phyloP scores from a whole-genome alignment of 2,329 filamentous ascomycete genomes.

The Pezicula rhizophila region DNA sequence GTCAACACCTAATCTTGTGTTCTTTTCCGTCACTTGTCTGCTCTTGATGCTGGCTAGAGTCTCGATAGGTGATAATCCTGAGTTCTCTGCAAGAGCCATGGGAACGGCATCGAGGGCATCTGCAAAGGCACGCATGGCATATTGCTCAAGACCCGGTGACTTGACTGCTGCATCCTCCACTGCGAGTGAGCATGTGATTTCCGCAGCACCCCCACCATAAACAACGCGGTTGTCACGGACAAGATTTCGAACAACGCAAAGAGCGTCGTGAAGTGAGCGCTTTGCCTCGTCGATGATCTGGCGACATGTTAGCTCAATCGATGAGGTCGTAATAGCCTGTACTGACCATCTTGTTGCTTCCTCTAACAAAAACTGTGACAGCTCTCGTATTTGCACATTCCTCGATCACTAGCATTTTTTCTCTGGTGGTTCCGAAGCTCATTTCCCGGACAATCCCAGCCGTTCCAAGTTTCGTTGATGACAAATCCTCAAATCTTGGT shows the following conservation, averaged over 20 bases:
- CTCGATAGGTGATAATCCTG: constrained; percentile 90
- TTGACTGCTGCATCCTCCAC: constrained; percentile 93
- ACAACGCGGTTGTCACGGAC: constrained; percentile 95
- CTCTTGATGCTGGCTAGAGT: constrained; percentile 94
- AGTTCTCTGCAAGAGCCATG: constrained; percentile 97
- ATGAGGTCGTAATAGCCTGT: constrained; percentile 2
- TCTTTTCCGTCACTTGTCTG: constrained; percentile 84
- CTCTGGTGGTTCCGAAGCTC: constrained; percentile 92
- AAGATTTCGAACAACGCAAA: constrained; percentile 95
- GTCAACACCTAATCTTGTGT: constrained; percentile 80
- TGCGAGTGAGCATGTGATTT: constrained; percentile 93
- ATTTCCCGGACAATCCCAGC: constrained; percentile 91
- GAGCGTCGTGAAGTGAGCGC: constrained; percentile 91
- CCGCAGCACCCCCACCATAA: constrained; percentile 92
- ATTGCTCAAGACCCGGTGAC: constrained; percentile 96
- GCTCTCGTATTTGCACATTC: constrained; percentile 97
- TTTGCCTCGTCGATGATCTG: constrained; percentile 99
- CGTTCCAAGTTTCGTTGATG: constrained; percentile 79
- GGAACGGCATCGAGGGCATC: constrained; percentile 90
- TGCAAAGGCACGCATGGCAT: constrained; percentile 96
- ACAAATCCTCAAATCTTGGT: constrained; percentile 92
- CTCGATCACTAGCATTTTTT: constrained; percentile 99
- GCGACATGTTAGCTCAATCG: constrained; percentile 16
- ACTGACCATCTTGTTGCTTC: constrained; percentile 97
- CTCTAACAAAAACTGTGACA: constrained; percentile 91